phyloP scores from a whole-genome alignment of 2,329 filamentous ascomycete genomes.

The Chrysoporthe cubensis region DNA sequence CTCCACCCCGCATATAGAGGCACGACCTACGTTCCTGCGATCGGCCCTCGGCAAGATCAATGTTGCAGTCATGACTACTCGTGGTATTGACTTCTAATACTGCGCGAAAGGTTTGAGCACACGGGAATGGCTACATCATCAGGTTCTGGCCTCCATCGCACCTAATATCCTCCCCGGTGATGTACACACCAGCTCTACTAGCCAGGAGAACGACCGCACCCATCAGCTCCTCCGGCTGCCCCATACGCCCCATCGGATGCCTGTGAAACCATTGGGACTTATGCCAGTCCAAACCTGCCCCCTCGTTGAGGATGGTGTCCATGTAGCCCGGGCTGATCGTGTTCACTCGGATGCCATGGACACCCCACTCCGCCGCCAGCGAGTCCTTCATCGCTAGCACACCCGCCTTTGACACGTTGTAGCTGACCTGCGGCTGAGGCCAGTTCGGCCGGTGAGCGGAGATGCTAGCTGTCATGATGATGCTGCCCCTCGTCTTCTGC shows the following conservation, averaged over 20 bases:
- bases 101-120: background rate
- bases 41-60: background rate
- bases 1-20: no score
- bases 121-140: constrained; percentile 19
- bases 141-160: constrained; percentile 58
- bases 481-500: constrained; percentile 57
- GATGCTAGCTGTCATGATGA: constrained; percentile 70
- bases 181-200: constrained; percentile 65
- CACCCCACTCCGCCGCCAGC: constrained; percentile 74
- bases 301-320: constrained; percentile 75
- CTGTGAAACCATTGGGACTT: constrained; percentile 60
- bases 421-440: constrained; percentile 72
- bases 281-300: constrained; percentile 58
- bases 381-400: constrained; percentile 65
- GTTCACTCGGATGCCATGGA: constrained; percentile 72
- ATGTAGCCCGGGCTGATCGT: constrained; percentile 75
- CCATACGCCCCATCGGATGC: constrained; percentile 70
- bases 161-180: constrained; percentile 70
- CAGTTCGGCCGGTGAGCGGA: constrained; percentile 72
- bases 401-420: constrained; percentile 74
- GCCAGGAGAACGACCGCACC: constrained; percentile 65
- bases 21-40: no score
- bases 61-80: background rate
- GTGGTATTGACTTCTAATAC: background rate
- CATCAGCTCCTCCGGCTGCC: constrained; percentile 63